Evolutionary conservation across 345 rosid species (phyloP).

Genomic region (Salix exigua): DNA sequence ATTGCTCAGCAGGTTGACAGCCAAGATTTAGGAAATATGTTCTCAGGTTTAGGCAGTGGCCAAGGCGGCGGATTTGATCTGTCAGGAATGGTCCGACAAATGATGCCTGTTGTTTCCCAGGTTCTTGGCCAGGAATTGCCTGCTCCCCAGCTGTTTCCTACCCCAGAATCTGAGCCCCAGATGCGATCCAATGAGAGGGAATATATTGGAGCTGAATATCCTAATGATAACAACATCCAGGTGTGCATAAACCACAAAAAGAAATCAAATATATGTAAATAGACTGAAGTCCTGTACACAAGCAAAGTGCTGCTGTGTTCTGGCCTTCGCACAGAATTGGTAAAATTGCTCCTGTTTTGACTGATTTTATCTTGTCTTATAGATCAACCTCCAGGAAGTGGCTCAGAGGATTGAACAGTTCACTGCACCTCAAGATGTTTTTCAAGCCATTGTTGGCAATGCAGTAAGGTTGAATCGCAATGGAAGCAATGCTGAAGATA

Average conservation of each 20-base stretch:
- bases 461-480: constrained; percentile 39
- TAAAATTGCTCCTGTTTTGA: neutral
- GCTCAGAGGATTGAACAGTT: constrained; percentile 52
- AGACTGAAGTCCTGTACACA: neutral
- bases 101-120: constrained; percentile 95
- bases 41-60: constrained; percentile 55
- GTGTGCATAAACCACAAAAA: constrained; percentile 23
- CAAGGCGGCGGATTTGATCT: constrained; percentile 65
- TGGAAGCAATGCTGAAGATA: constrained; percentile 35
- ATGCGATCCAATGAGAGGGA: constrained; percentile 21
- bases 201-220: constrained; percentile 19
- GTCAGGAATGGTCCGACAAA: constrained; percentile 80
- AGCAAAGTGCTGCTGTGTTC: neutral
- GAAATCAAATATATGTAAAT: neutral
- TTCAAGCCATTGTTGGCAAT: constrained; percentile 51
- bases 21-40: constrained; percentile 68
- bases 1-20: constrained; percentile 85
- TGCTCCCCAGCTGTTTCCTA: constrained; percentile 27
- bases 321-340: neutral
- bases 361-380: neutral
- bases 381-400: constrained; percentile 50
- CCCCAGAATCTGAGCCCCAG: constrained; percentile 27
- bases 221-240: constrained; percentile 41
- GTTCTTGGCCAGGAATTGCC: constrained; percentile 44
- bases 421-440: constrained; percentile 52